Conservation (phyloP, 306 rosid genomes). For the Mimosa bimucronata region DNA sequence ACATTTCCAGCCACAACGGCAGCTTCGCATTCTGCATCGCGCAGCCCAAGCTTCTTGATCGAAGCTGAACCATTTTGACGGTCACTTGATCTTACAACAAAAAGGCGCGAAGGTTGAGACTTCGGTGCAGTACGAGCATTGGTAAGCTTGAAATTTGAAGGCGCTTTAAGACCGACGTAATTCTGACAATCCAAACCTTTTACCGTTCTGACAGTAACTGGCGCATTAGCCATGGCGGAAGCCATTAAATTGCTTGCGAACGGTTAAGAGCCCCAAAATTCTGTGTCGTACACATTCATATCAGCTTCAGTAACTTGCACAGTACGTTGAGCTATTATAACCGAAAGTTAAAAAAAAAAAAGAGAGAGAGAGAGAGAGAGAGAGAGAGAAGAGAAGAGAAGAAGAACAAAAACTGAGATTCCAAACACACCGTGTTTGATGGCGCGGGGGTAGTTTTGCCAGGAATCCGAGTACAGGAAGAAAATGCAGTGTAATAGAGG, state of each 20-base stretch:
- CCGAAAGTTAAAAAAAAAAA: background rate
- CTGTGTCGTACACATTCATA: background rate
- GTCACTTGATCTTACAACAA: conserved; percentile 59
- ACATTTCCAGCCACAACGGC: conserved; percentile 75
- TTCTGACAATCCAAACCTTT: conserved; percentile 49
- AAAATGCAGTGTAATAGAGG: background rate
- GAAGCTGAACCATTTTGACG: conserved; percentile 39
- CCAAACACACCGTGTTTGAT: background rate
- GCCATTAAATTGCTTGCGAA: conserved; percentile 53
- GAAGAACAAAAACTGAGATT: background rate
- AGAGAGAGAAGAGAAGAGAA: too few relatives aligned
- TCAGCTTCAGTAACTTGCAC: background rate
- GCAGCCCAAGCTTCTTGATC: conserved; percentile 46
- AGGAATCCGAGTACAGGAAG: background rate
- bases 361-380: too few relatives aligned
- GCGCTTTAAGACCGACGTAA: conserved; percentile 54
- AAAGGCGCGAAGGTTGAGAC: conserved; percentile 37
- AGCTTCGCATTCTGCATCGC: conserved; percentile 86
- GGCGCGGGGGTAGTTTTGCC: background rate
- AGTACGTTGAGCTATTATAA: background rate
- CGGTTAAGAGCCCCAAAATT: background rate
- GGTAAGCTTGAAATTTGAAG: conserved; percentile 34
- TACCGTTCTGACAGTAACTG: conserved; percentile 42
- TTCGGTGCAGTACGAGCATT: conserved; percentile 42
- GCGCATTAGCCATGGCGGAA: conserved; percentile 52